Conservation (phyloP, 1,284 basidiomycete genomes). For the Inonotus obliquus region DNA sequence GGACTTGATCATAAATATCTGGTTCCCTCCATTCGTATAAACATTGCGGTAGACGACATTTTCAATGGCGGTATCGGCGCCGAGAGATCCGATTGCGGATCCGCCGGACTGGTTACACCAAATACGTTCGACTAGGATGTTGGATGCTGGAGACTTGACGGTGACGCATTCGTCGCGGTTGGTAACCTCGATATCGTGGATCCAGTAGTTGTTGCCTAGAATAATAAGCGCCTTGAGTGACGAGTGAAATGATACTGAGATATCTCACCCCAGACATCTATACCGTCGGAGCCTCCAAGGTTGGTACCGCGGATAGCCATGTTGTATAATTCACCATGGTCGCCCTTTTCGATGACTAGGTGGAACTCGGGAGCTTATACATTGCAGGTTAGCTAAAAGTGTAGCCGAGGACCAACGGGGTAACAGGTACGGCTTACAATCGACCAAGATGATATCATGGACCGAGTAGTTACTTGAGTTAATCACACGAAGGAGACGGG, state of each 20-base stretch:
- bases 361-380: constrained; percentile 34
- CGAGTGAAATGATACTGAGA: not conserved
- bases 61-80: constrained; percentile 29
- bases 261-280: constrained; percentile 31
- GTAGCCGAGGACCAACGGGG: not conserved
- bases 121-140: constrained; percentile 33
- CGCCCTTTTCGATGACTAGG: constrained; percentile 30
- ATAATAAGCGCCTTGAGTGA: not conserved
- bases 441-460: constrained; percentile 35
- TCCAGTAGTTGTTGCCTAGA: constrained; percentile 29
- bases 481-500: constrained; percentile 32
- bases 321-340: constrained; percentile 34
- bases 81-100: constrained; percentile 32
- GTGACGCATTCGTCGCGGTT: constrained; percentile 37
- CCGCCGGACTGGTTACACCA: constrained; percentile 36
- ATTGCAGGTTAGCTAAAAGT: not conserved
- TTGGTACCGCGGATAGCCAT: constrained; percentile 33
- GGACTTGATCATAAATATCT: constrained; percentile 36
- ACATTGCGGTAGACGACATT: constrained; percentile 31
- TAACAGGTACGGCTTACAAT: constrained; percentile 21
- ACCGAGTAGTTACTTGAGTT: constrained; percentile 32
- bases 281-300: constrained; percentile 33
- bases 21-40: constrained; percentile 34
- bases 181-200: constrained; percentile 35
- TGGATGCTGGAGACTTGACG: constrained; percentile 32